Percentiles rank a stretch among this genome's conserved stretches.
phyloP scores from a whole-genome alignment of 140 eudicot genomes.

The Cichorium intybus region DNA sequence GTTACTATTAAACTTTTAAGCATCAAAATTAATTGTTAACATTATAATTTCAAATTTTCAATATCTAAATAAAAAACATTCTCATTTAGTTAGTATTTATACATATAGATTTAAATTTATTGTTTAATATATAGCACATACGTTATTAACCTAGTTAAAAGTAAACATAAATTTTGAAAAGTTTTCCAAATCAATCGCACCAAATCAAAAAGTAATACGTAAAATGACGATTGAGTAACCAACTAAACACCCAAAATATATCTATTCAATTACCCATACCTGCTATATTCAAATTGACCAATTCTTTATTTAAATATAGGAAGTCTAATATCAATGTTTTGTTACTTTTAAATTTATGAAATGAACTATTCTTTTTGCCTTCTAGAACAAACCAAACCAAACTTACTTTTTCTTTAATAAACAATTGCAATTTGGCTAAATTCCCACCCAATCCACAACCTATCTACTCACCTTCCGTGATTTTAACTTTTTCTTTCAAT shows the following conservation, averaged over 20 bases:
- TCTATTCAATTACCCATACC: background rate
- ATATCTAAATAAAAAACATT: too few species aligned
- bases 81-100: too few species aligned
- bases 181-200: too few species aligned
- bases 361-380: background rate
- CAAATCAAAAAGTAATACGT: too few species aligned
- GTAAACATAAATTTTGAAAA: too few species aligned
- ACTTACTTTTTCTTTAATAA: background rate
- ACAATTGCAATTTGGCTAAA: conserved; percentile 3
- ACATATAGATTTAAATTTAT: too few species aligned
- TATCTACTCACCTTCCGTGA: conserved; percentile 17
- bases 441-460: conserved; percentile 9
- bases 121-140: too few species aligned
- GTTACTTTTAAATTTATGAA: background rate
- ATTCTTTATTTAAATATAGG: background rate
- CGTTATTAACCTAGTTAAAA: too few species aligned
- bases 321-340: background rate
- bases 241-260: background rate
- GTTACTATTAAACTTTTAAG: too few species aligned
- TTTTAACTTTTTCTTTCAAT: conserved; percentile 10
- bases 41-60: too few species aligned
- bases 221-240: background rate
- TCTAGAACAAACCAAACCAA: background rate
- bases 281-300: background rate
- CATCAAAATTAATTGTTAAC: too few species aligned